Evolutionary conservation across 2,329 filamentous ascomycete genomes (phyloP), one percentile per base, ranked within the genome.

Genomic region (Aureobasidium lini): DNA sequence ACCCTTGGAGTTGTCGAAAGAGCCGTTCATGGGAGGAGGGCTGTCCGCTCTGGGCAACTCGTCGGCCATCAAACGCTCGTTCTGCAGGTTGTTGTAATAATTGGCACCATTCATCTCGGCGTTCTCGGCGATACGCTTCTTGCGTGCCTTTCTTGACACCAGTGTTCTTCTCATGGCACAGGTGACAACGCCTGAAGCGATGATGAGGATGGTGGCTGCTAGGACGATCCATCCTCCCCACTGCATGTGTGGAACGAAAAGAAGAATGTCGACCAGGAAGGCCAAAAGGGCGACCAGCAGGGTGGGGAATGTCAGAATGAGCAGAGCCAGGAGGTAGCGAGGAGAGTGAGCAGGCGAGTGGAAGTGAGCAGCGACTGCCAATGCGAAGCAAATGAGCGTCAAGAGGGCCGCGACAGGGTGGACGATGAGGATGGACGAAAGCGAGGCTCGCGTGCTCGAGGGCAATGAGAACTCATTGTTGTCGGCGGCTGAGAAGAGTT

Each of bases 91-190:
- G 66, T 76, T 72, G 74, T 95, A 96, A 71, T 88, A 96, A 69
- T 92, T 94, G 68, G 94, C 86, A 31, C 93, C 93, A 71, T 89
- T 97, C 92, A 97, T 97, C 71, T 97, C 92, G 7, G 92, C 90
- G 70, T 97, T 96, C 72, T 95, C 89, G 2, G 86, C 90, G 70
- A 97, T 95, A 47, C 90, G 84, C 77, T 87, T 90, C 80, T 94
- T 92, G 63, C 92, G 84, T n/a, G 92, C 89, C 76, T 96, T 96
- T 67, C 93, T 84, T 72, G 89, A 89, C 62, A 96, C 89, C 60
- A 97, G 78, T 2, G 92, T 95, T 62, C 93, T 85, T 64, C 94
- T 88, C 91, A 97, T 97, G 23, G 90, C 91, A 71, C 92, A 99
- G 8, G 91, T 92, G 37, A 96, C 85, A 60, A 99, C 82, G 43